Evolutionary conservation across 306 rosid genomes (phyloP).

Genomic region (Dryas octopetala): DNA sequence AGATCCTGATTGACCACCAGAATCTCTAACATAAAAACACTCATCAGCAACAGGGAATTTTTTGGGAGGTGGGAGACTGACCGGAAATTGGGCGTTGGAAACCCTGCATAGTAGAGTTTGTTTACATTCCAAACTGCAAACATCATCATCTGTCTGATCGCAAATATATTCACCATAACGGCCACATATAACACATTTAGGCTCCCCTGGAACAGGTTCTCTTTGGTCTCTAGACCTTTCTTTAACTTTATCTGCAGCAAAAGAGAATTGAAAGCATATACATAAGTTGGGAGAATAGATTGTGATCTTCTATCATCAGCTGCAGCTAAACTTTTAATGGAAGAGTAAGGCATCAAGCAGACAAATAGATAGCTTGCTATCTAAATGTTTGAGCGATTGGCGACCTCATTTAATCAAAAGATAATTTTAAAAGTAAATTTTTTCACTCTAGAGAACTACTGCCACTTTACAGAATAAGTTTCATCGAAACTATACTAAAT

Average conservation of each 20-base stretch:
- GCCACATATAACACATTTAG: slow-evolving; percentile 66
- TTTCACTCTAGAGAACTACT: no score
- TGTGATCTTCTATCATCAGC: slow-evolving; percentile 1
- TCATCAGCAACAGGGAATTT: slow-evolving; percentile 59
- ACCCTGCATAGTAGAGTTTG: slow-evolving; percentile 45
- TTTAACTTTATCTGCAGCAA: slow-evolving; percentile 48
- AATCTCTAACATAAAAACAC: slow-evolving; percentile 70
- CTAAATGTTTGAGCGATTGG: no score
- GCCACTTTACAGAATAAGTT: background rate
- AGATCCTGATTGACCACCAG: slow-evolving; percentile 29
- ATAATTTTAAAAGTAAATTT: no score
- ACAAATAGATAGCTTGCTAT: no score
- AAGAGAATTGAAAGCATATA: slow-evolving; percentile 16
- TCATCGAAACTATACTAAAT: background rate
- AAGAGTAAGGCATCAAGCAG: no score
- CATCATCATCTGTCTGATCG: slow-evolving; percentile 75
- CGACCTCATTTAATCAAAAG: no score
- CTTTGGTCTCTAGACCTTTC: slow-evolving; percentile 61
- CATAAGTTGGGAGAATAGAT: slow-evolving; percentile 11
- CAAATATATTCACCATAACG: slow-evolving; percentile 87
- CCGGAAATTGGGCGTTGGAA: slow-evolving; percentile 24
- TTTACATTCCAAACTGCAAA: slow-evolving; percentile 89
- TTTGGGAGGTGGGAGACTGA: slow-evolving; percentile 32
- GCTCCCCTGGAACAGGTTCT: slow-evolving; percentile 70
- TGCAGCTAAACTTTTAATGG: background rate